phyloP scores from a whole-genome alignment of 2,329 filamentous ascomycete genomes.

The Cordyceps tenuipes region DNA sequence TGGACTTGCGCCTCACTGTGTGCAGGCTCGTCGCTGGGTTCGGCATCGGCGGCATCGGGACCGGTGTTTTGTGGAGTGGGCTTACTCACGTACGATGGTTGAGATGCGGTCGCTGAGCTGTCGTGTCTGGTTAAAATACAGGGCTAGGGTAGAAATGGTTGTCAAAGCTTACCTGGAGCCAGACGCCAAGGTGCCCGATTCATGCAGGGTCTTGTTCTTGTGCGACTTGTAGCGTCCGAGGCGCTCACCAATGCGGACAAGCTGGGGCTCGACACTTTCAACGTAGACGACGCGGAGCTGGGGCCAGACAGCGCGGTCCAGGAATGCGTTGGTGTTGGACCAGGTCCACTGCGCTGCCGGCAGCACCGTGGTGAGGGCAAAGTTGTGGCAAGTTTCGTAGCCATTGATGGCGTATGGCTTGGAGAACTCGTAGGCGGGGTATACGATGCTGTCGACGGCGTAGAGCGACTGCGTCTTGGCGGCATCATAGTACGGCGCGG shows the following conservation, averaged over 20 bases:
- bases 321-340: slow-evolving; percentile 59
- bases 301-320: slow-evolving; percentile 73
- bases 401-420: slow-evolving; percentile 64
- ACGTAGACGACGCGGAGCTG: slow-evolving; percentile 71
- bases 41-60: slow-evolving; percentile 11
- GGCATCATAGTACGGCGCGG: slow-evolving; percentile 66
- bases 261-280: slow-evolving; percentile 90
- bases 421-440: slow-evolving; percentile 67
- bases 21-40: slow-evolving; percentile 1
- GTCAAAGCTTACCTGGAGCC: slow-evolving; percentile 15
- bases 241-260: slow-evolving; percentile 84
- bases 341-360: slow-evolving; percentile 66
- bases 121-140: background rate
- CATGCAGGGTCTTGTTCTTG: slow-evolving; percentile 20
- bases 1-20: slow-evolving; percentile 9
- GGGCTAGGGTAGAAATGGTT: background rate
- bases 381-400: slow-evolving; percentile 57
- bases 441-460: slow-evolving; percentile 62
- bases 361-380: slow-evolving; percentile 61
- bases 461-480: slow-evolving; percentile 55
- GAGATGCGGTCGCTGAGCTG: slow-evolving; percentile 11
- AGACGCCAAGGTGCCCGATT: background rate
- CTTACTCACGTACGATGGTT: slow-evolving; percentile 24
- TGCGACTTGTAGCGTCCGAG: slow-evolving; percentile 62
- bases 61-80: slow-evolving; percentile 24